Conservation (phyloP, 352 stramenopile species). For the Thalassiosira sp. region DNA sequence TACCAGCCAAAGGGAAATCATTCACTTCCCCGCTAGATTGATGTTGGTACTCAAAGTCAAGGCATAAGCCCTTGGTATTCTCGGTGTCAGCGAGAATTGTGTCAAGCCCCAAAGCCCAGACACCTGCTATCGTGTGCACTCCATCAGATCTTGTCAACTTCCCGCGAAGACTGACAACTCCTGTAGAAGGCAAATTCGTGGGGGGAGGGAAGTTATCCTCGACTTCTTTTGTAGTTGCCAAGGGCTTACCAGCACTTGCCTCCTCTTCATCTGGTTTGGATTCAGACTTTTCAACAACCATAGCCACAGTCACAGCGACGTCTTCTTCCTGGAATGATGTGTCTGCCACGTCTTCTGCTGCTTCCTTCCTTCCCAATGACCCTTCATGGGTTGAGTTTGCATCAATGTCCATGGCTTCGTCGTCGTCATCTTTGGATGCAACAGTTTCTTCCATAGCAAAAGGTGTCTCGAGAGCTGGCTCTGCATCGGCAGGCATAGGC, state of each 20-base stretch:
- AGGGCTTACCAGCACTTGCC: constrained; percentile 33
- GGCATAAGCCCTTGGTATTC: constrained; percentile 52
- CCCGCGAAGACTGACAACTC: constrained; percentile 68
- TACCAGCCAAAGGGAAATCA: constrained; percentile 69
- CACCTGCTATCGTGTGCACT: constrained; percentile 64
- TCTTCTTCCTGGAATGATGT: not conserved
- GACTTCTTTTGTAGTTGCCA: not conserved
- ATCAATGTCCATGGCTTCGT: not conserved
- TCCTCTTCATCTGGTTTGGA: not conserved
- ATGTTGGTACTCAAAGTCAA: constrained; percentile 78
- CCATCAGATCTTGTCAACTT: constrained; percentile 55
- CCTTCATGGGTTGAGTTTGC: not conserved
- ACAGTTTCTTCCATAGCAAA: not conserved
- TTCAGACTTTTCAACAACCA: not conserved
- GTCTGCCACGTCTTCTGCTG: not conserved
- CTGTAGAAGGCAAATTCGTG: constrained; percentile 43
- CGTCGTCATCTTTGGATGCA: not conserved
- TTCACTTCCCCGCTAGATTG: constrained; percentile 55
- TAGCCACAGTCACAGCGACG: not conserved
- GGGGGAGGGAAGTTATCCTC: constrained; percentile 53
- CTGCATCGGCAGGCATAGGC: not conserved
- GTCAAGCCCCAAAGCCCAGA: constrained; percentile 71
- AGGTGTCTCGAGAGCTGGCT: not conserved
- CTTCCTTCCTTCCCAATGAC: not conserved
- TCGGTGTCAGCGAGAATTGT: constrained; percentile 63